Percentiles rank a stretch among this genome's conserved stretches.
Evolutionary conservation across 768 basidiomycete species (phyloP).

Genomic region (Filobasidium wieringae): DNA sequence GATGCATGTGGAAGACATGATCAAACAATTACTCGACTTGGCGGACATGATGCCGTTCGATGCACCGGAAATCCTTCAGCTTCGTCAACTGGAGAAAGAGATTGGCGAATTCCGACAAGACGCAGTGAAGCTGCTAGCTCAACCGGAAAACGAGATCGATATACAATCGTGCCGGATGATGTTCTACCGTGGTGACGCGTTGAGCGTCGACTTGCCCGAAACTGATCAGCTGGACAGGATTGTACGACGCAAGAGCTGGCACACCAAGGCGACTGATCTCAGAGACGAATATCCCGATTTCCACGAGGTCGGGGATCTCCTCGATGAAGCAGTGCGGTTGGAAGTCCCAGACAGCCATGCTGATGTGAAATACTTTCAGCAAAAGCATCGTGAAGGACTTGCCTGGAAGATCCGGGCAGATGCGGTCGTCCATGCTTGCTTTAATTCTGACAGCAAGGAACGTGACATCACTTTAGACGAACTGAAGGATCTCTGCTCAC

Average conservation of each 20-base stretch:
- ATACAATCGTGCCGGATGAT: constrained; percentile 13
- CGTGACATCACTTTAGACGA: constrained; percentile 64
- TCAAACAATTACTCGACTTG: constrained; percentile 57
- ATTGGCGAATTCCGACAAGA: constrained; percentile 29
- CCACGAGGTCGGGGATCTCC: constrained; percentile 62
- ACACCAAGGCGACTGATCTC: constrained; percentile 60
- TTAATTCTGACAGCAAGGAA: constrained; percentile 3
- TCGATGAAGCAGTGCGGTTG: constrained; percentile 59
- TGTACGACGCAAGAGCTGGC: constrained; percentile 63
- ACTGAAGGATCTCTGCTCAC: constrained; percentile 58
- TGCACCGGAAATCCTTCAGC: constrained; percentile 53
- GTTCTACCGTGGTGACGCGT: constrained; percentile 37
- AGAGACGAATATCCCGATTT: constrained; percentile 59
- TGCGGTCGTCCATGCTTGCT: constrained; percentile 44
- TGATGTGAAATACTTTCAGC: constrained; percentile 42
- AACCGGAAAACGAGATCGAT: constrained; percentile 18
- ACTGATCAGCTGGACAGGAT: constrained; percentile 65
- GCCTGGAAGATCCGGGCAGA: constrained; percentile 67
- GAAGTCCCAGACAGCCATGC: constrained; percentile 55
- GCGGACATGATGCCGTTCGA: constrained; percentile 76
- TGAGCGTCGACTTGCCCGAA: constrained; percentile 77
- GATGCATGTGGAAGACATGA: constrained; percentile 58
- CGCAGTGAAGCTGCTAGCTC: constrained; percentile 22
- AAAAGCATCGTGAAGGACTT: constrained; percentile 56
- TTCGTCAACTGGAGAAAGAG: constrained; percentile 22